Evolutionary conservation across 1,139 yeast species (phyloP).

Genomic region (Candida sp.): DNA sequence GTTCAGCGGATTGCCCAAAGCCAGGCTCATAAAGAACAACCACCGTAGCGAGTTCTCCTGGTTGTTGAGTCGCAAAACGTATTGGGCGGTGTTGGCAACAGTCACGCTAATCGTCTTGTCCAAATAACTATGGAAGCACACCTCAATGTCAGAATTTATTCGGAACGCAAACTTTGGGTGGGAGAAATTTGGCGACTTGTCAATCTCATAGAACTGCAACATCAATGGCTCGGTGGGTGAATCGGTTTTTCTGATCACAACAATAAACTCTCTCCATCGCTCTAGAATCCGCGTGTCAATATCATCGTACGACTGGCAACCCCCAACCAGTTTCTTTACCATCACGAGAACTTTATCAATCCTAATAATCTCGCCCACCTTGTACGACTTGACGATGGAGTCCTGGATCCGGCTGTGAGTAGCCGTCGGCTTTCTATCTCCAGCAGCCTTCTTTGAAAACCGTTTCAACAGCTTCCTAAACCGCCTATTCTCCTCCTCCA

Average conservation of each 20-base stretch:
- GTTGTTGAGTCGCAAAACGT: conserved; percentile 60
- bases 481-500: conserved; percentile 25
- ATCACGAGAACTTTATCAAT: conserved; percentile 70
- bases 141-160: conserved; percentile 26
- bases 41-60: conserved; percentile 59
- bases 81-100: conserved; percentile 34
- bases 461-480: conserved; percentile 24
- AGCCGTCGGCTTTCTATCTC: conserved; percentile 22
- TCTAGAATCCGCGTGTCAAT: conserved; percentile 62
- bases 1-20: conserved; percentile 33
- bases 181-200: conserved; percentile 37
- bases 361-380: conserved; percentile 65
- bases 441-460: conserved; percentile 28
- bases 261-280: conserved; percentile 77
- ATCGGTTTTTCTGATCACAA: conserved; percentile 66
- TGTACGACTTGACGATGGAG: conserved; percentile 29
- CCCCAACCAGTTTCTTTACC: conserved; percentile 37
- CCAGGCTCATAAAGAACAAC: conserved; percentile 60
- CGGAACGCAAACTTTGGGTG: conserved; percentile 28
- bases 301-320: conserved; percentile 47
- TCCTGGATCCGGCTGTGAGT: conserved; percentile 22
- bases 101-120: conserved; percentile 71
- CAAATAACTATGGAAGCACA: conserved; percentile 62
- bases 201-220: conserved; percentile 62
- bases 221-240: conserved; percentile 50